Evolutionary conservation across 2,329 filamentous ascomycete genomes (phyloP).

Genomic region (Aaosphaeria arxii): DNA sequence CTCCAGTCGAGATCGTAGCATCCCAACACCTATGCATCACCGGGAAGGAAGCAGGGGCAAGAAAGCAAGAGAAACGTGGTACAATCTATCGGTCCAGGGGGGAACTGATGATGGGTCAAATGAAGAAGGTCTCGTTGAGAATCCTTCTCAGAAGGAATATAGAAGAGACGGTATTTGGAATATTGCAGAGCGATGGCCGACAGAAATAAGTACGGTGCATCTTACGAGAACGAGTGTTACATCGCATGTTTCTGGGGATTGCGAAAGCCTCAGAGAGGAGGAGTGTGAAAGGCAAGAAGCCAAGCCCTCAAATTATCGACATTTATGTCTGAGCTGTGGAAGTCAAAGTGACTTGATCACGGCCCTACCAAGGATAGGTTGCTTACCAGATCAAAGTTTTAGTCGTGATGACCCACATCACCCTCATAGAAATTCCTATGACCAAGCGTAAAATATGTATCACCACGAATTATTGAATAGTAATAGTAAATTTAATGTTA

Average conservation of each 20-base stretch:
- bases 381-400: slow-evolving; percentile 9
- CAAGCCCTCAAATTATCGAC: background rate
- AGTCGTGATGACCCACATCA: background rate
- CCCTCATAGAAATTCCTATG: too few relatives aligned
- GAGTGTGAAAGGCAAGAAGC: background rate
- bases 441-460: too few relatives aligned
- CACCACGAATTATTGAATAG: too few relatives aligned
- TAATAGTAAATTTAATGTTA: too few relatives aligned
- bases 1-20: background rate
- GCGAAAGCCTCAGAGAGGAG: background rate
- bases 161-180: background rate
- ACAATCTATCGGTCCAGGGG: background rate
- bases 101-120: too few relatives aligned
- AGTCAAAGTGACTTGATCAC: slow-evolving; percentile 7
- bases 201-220: background rate
- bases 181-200: background rate
- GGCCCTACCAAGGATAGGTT: slow-evolving; percentile 14
- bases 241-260: background rate
- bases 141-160: too few relatives aligned
- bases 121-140: too few relatives aligned
- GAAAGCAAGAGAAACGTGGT: background rate
- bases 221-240: background rate
- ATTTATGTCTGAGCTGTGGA: slow-evolving; percentile 1
- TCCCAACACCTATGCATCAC: background rate
- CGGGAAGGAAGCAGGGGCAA: background rate